Evolutionary conservation across 177 flowering plant genomes (phyloP), one percentile per base, ranked within the genome.

Genomic region (Vitis hybrid): DNA sequence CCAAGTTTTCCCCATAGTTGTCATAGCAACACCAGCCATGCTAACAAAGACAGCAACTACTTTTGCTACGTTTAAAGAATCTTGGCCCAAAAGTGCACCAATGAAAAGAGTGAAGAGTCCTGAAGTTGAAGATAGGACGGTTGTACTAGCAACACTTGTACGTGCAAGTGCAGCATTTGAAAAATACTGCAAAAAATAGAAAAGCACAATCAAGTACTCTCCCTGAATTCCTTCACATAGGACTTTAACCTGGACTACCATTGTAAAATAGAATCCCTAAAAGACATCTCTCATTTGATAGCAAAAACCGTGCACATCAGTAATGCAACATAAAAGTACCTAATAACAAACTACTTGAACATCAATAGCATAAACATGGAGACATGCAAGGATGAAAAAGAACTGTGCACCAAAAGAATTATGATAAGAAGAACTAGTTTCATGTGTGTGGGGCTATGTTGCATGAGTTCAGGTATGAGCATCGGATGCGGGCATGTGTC

Each of bases 91-190:
- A 54, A 88, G 72, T 39, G 87, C 94, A 60, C 98, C 94, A 72
- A 95, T 80, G 65, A 95, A 93, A 72, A 95, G 98, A 53, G 99
- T 95, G 71, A 93, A 95, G 50, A 95, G 92, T 56, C 99, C 98
- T 29, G 99, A 93, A 69, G 99, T 93, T 50, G 99, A 95, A 10
- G 98, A 91, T 39, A 95, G 70, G 26, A 95, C 97, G 50, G 99
- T 95, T 59, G 99, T 93, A 77, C 97, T 95, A 29, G 99, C 97
- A 75, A 95, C 99, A 82, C 99, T 95, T 58, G 99, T 95, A 59
- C 90, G 94, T 34, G 94, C 94, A 48, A 95, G 93, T 54, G 99
- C 98, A 71, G 99, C 97, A 85, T 95, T 95, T 64, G 98, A 89
- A 11, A 95, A 74, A 79, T 95, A 95, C 99, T 95, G 92, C 65